Conservation (phyloP, 2,329 filamentous ascomycete genomes). For the Epicoccum nigrum region DNA sequence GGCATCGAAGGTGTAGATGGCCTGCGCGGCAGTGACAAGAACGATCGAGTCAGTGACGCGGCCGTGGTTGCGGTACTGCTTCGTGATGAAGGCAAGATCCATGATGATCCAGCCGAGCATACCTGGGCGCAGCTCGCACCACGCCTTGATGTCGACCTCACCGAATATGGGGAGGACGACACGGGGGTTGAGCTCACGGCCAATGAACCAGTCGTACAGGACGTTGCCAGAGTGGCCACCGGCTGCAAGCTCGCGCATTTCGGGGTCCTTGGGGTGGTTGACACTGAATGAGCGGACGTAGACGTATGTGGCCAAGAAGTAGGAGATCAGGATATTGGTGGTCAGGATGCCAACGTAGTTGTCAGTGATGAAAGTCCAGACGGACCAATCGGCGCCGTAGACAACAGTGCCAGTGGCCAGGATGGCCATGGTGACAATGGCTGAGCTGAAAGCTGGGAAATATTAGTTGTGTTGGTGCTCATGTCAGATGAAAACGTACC, state of each 20-base stretch:
- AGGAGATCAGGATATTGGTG: slow-evolving; percentile 78
- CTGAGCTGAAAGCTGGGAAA: slow-evolving; percentile 72
- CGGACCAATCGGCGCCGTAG: slow-evolving; percentile 79
- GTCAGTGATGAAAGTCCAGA: slow-evolving; percentile 93
- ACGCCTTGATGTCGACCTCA: slow-evolving; percentile 88
- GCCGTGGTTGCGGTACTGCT: slow-evolving; percentile 85
- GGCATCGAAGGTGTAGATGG: slow-evolving; percentile 82
- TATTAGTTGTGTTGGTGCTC: slow-evolving; percentile 19
- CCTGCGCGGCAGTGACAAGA: slow-evolving; percentile 77
- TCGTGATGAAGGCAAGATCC: slow-evolving; percentile 82
- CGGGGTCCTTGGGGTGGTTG: slow-evolving; percentile 70
- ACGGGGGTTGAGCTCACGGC: slow-evolving; percentile 91
- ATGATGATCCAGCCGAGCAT: slow-evolving; percentile 88
- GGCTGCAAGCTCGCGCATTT: slow-evolving; percentile 77
- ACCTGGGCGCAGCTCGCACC: slow-evolving; percentile 88
- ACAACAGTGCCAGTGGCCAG: slow-evolving; percentile 75
- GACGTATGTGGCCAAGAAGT: slow-evolving; percentile 74
- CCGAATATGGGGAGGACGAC: slow-evolving; percentile 78
- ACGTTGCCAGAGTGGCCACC: slow-evolving; percentile 84
- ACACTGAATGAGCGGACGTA: slow-evolving; percentile 85
- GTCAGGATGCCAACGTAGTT: slow-evolving; percentile 89
- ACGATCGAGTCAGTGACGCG: slow-evolving; percentile 85
- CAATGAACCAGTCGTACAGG: slow-evolving; percentile 96
- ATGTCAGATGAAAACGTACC: slow-evolving; percentile 41
- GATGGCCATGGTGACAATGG: slow-evolving; percentile 72